Evolutionary conservation across 2,329 filamentous ascomycete species (phyloP).

Genomic region (Fusarium longipes): DNA sequence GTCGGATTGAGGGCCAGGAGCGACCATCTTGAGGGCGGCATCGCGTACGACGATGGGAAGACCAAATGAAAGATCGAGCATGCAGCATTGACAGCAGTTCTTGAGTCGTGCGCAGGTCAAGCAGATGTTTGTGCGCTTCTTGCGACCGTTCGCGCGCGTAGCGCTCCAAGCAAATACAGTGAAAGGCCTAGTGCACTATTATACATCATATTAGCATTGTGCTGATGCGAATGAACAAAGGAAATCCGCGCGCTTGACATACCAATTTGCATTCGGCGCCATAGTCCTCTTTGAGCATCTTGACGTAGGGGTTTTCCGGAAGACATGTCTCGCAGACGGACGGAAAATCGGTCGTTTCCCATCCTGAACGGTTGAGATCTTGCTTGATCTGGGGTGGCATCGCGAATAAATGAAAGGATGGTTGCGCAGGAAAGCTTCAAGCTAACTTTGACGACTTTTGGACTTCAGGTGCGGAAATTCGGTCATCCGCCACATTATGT

Average conservation of each 20-base stretch:
- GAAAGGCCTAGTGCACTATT: constrained; percentile 87
- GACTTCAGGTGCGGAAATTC: constrained; percentile 44
- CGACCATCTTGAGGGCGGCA: constrained; percentile 97
- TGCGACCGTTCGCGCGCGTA: constrained; percentile 85
- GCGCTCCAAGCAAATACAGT: constrained; percentile 96
- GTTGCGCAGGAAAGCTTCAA: constrained; percentile 26
- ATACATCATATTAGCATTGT: background rate
- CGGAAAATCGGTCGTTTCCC: constrained; percentile 93
- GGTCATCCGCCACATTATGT: constrained; percentile 46
- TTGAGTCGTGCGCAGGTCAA: constrained; percentile 96
- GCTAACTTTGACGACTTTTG: constrained; percentile 41
- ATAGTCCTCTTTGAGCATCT: constrained; percentile 98
- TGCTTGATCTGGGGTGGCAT: constrained; percentile 97
- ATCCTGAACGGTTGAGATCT: constrained; percentile 93
- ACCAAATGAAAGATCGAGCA: constrained; percentile 96
- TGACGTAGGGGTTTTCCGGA: constrained; percentile 95
- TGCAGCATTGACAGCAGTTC: constrained; percentile 99
- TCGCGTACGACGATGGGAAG: constrained; percentile 94
- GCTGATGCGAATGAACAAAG: background rate
- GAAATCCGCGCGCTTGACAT: constrained; percentile 27
- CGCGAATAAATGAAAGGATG: constrained; percentile 36
- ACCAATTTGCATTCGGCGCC: constrained; percentile 84
- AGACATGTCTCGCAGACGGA: constrained; percentile 93
- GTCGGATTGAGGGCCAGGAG: constrained; percentile 88
- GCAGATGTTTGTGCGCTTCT: constrained; percentile 95